phyloP scores from a whole-genome alignment of 1,284 basidiomycete genomes.

The Sparassis latifolia region DNA sequence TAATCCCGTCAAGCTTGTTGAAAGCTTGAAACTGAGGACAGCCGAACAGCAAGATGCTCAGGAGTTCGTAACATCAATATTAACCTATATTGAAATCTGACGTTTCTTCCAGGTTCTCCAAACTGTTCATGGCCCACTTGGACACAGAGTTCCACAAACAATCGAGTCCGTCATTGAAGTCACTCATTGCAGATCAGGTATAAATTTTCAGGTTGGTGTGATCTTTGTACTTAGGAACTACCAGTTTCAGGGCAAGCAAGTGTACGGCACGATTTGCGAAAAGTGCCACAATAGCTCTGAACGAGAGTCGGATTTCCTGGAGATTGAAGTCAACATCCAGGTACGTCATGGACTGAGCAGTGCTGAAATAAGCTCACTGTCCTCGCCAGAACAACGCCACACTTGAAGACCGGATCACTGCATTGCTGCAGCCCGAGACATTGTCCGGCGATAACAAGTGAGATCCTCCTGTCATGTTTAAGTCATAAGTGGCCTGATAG shows the following conservation, averaged over 20 bases:
- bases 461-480: not conserved
- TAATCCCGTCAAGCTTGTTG: conserved; percentile 78
- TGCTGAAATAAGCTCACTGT: conserved; percentile 3
- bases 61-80: conserved; percentile 52
- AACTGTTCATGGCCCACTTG: conserved; percentile 86
- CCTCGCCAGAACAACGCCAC: conserved; percentile 53
- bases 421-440: conserved; percentile 58
- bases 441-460: conserved; percentile 80
- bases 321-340: conserved; percentile 80
- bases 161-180: conserved; percentile 48
- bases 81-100: conserved; percentile 8
- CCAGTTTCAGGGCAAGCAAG: conserved; percentile 81
- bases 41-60: conserved; percentile 92
- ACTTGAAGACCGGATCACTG: conserved; percentile 64
- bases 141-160: conserved; percentile 82
- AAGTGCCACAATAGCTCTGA: conserved; percentile 66
- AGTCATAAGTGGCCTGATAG: not conserved
- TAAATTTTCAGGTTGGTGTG: conserved; percentile 1
- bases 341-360: conserved; percentile 29
- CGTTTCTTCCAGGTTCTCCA: conserved; percentile 66
- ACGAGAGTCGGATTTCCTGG: conserved; percentile 64
- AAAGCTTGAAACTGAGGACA: conserved; percentile 72
- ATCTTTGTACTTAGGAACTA: not conserved
- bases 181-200: conserved; percentile 69
- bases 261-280: conserved; percentile 74